Evolutionary conservation across 345 rosid genomes (phyloP).

Genomic region (Syzygium aqueum): DNA sequence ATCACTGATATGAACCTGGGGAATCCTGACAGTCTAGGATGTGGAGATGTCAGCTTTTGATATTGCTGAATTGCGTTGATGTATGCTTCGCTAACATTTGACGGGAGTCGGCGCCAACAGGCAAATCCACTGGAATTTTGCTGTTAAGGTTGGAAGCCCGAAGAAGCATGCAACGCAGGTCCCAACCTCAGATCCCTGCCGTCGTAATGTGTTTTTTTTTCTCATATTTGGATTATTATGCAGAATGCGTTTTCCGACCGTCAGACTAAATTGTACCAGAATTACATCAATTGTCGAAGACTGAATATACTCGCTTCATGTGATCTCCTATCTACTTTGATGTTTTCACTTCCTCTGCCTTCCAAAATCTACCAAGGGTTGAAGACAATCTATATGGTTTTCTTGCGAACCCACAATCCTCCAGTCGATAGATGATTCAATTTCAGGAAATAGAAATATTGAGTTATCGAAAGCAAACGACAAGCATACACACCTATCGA

Average conservation of each 20-base stretch:
- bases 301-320: background rate
- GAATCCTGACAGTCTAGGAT: background rate
- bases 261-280: background rate
- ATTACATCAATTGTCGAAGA: background rate
- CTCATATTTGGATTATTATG: background rate
- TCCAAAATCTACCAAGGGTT: background rate
- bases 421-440: background rate
- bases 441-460: background rate
- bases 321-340: background rate
- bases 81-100: background rate
- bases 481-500: background rate
- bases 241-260: background rate
- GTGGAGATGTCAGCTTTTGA: background rate
- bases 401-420: background rate
- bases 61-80: background rate
- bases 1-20: background rate
- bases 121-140: background rate
- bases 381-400: background rate
- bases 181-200: background rate
- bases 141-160: background rate
- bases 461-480: background rate
- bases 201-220: background rate
- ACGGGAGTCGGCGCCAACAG: background rate
- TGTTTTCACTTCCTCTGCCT: background rate
- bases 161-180: background rate